Base-by-base conservation (phyloP, 345 rosid species). In the Cardiospermum halicacabum region DNA sequence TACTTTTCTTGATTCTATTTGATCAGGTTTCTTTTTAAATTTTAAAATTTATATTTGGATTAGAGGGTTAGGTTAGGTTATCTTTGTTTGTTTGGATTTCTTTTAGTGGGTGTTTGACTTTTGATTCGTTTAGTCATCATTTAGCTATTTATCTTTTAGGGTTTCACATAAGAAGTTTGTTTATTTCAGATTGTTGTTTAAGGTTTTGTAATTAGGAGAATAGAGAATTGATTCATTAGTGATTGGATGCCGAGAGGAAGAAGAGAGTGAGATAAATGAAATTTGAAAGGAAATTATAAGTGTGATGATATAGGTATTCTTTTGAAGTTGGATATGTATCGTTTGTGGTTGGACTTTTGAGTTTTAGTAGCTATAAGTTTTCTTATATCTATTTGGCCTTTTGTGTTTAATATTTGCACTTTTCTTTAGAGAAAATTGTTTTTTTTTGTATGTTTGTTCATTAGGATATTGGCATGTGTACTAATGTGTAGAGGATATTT, bases 1-100 rank as follows among this genome's bases (percentile, higher is more conserved):
- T 67, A 31, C 57, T 30, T 68, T 64, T 60, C 64, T 58, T 75
- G 66, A n/a, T 59, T 34, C 26, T 53, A n/a, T n/a, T n/a, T n/a
- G 56, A 65, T 58, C 27, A 58, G 66, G 57, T 32, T 67, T 66
- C 12, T 3, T 34, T 37, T 51, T 5, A 5, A 28, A 12, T 12
- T 24, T n/a, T n/a, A n/a, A n/a, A n/a, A n/a, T n/a, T n/a, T n/a
- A n/a, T n/a, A n/a, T n/a, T n/a, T n/a, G n/a, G n/a, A n/a, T n/a
- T n/a, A n/a, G n/a, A n/a, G n/a, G n/a, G n/a, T n/a, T n/a, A n/a
- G n/a, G n/a, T n/a, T n/a, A 18, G 53, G 58, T 37, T 42, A 68
- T 28, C 7, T 8, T 28, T 11, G 50, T 42, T 8, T 3, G 48
- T 45, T 54, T 28, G 3, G 2, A 25, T 55, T 55, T 11, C 1